A percentile compares a stretch with the other conserved stretches of the same genome.
Conservation (phyloP, 2,329 filamentous ascomycete species). For the Calonectria montana region DNA sequence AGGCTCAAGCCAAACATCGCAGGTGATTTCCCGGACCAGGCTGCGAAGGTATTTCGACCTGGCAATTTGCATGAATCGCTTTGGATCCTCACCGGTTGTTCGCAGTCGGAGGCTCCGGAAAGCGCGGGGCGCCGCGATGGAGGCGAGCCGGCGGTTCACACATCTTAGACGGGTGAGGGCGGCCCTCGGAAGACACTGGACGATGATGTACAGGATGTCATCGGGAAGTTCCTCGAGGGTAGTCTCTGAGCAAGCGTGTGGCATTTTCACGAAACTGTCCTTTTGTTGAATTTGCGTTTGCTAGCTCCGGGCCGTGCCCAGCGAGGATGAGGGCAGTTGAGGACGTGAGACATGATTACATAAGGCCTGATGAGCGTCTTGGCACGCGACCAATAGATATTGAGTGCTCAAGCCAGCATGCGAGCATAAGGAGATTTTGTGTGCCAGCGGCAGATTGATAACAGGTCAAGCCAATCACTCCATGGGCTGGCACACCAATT, state of each 20-base stretch:
- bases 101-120: neutral
- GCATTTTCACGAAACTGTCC: neutral
- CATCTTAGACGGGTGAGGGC: neutral
- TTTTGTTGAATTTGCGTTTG: neutral
- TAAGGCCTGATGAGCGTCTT: neutral
- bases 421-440: neutral
- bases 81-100: neutral
- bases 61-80: neutral
- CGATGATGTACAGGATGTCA: neutral
- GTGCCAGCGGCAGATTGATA: conserved; percentile 3
- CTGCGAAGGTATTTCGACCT: neutral
- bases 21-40: neutral
- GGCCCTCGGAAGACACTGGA: neutral
- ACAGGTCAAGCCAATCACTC: neutral
- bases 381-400: neutral
- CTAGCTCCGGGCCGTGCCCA: neutral
- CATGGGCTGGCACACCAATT: neutral
- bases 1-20: neutral
- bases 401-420: neutral
- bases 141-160: neutral
- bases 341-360: conserved; percentile 6
- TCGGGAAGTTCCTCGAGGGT: neutral
- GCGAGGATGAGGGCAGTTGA: neutral
- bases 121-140: neutral
- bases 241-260: neutral